Percentiles rank a stretch among this genome's conserved stretches.
These are phyloP conservation scores for Irineochytrium annulatum DNA, from an alignment of 192 early-diverging fungal genomes.

Conservation along the genomic window DNA sequence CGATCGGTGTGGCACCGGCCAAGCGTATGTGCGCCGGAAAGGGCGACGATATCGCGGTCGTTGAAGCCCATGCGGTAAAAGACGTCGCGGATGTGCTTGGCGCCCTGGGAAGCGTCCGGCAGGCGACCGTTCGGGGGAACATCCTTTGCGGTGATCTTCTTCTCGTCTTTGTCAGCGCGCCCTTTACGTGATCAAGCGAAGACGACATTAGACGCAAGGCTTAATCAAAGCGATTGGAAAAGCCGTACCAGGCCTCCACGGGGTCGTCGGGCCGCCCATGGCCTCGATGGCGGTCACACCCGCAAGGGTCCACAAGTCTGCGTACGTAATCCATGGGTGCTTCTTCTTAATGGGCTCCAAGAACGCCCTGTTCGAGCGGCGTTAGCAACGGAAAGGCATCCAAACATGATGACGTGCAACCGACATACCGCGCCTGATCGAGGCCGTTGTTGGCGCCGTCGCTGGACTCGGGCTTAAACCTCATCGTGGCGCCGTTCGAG, in stretches of 20 bases:
- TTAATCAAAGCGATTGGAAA: no score
- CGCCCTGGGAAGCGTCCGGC: conserved; percentile 58
- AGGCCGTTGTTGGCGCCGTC: conserved; percentile 68
- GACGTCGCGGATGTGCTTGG: conserved; percentile 52
- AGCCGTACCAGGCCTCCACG: conserved; percentile 53
- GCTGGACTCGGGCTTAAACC: conserved; percentile 51
- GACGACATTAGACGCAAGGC: neutral
- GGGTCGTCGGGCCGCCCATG: conserved; percentile 65
- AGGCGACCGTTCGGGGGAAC: conserved; percentile 66
- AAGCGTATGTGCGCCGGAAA: conserved; percentile 24
- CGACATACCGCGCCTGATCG: conserved; percentile 9
- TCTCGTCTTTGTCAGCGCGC: conserved; percentile 47
- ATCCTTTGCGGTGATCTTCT: conserved; percentile 31
- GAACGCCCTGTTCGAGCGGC: conserved; percentile 5
- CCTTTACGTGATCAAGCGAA: conserved; percentile 11
- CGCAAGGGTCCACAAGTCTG: conserved; percentile 74
- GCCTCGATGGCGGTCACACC: conserved; percentile 64
- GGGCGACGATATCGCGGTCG: conserved; percentile 78
- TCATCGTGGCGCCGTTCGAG: conserved; percentile 68
- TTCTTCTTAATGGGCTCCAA: conserved; percentile 66
- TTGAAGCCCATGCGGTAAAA: conserved; percentile 59
- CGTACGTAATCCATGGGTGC: conserved; percentile 60
- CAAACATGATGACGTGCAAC: neutral
- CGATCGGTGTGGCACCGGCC: conserved; percentile 57
- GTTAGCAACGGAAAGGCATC: neutral